Evolutionary conservation across 2,329 filamentous ascomycete species (phyloP), one percentile per base, ranked within the genome.

Genomic region (Fusarium succisae): DNA sequence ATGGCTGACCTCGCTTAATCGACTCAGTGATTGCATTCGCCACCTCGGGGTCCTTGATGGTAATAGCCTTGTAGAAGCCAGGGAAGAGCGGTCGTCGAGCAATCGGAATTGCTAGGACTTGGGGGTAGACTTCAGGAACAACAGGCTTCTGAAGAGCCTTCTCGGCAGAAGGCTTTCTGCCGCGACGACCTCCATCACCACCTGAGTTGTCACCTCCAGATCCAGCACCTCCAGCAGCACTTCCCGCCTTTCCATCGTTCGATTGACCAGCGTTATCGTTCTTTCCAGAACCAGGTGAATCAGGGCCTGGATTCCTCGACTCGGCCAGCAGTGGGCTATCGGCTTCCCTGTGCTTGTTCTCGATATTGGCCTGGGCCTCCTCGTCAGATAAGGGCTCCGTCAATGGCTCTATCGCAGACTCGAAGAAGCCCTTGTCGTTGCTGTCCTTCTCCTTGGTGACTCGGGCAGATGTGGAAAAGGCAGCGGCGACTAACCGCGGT

Each of bases 1-100:
- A 99, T 30, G 96, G 97, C 82, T 99, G 97, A 2, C 96, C 96
- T 59, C 96, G 90, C 87, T 97, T 98, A 81, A 98, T 94, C 88
- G 98, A 96, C 81, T 99, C 97, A 66, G 95, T 93, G 75, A 99
- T 97, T 28, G 96, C 96, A 44, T 92, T 91, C 20, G 95, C 93
- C 41, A 99, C 96, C 77, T 96, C 93, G 24, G 93, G 94, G 79
- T 99, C 95, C 80, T 94, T 92, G 76, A 99, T 97, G 8, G 96
- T 99, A 76, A 99, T 96, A 15, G 96, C 96, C 84, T 99, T 99
- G 86, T 99, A 99, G 84, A 98, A 99, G 3, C 96, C 96, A 3
- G 96, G 96, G 83, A 98, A 99, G 18, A 99, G 86, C 17, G 96
- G 96, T 60, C 96, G 90, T 82, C 97, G 95, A 35, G 94, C 93